Evolutionary conservation across 2,329 filamentous ascomycete genomes (phyloP).

Genomic region (Chrysoporthe deuterocubensis): DNA sequence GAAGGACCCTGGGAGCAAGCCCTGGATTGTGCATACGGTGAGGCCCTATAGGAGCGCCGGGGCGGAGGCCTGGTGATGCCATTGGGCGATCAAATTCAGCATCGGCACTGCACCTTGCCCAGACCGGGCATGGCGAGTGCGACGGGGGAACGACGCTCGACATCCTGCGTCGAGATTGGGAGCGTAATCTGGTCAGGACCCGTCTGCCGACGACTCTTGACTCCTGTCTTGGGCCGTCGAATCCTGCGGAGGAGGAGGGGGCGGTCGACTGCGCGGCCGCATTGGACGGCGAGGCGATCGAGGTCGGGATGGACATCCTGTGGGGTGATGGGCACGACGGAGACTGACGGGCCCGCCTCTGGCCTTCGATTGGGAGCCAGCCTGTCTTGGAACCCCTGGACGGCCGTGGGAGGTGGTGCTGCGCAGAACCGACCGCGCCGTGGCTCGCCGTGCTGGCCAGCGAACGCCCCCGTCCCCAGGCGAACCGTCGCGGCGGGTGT

Average conservation of each 20-base stretch:
- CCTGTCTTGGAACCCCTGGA: not conserved
- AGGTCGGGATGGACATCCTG: not conserved
- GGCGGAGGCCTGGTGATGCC: constrained; percentile 36
- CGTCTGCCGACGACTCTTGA: not conserved
- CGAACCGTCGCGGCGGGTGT: constrained; percentile 18
- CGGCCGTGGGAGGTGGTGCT: constrained; percentile 10
- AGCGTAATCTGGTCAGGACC: not conserved
- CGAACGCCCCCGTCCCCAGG: no score
- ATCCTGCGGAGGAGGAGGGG: not conserved
- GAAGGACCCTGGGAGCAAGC: constrained; percentile 29
- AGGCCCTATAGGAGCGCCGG: constrained; percentile 46
- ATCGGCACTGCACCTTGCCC: constrained; percentile 19
- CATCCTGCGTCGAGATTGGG: not conserved
- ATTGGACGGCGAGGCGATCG: constrained; percentile 15
- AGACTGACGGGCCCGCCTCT: constrained; percentile 8
- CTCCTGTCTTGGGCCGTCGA: not conserved
- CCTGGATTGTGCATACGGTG: constrained; percentile 45
- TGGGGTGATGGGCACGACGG: constrained; percentile 17
- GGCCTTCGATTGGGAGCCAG: not conserved
- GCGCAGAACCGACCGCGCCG: not conserved
- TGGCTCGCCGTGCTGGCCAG: no score
- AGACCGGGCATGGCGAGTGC: constrained; percentile 19
- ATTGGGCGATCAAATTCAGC: constrained; percentile 41
- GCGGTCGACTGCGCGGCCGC: not conserved
- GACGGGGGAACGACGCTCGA: constrained; percentile 11